Conservation (phyloP, 2,329 filamentous ascomycete species). For the Aureobasidium sp. region DNA sequence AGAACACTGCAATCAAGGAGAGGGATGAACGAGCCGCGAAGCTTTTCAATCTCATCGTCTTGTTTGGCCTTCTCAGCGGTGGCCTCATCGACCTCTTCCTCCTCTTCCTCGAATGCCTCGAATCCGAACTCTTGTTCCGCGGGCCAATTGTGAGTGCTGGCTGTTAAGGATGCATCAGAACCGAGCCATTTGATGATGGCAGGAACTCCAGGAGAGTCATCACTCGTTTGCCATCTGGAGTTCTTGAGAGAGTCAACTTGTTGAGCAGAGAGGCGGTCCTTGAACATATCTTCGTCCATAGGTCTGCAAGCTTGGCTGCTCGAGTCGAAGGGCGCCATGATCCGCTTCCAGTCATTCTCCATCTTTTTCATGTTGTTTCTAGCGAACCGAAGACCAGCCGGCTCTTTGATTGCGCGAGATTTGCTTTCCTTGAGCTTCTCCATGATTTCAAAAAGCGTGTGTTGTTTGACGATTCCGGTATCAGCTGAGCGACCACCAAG, state of each 20-base stretch:
- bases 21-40: slow-evolving; percentile 35
- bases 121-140: slow-evolving; percentile 31
- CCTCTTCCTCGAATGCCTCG: slow-evolving; percentile 55
- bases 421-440: background rate
- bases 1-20: slow-evolving; percentile 2
- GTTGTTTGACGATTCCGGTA: slow-evolving; percentile 52
- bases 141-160: background rate
- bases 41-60: slow-evolving; percentile 47
- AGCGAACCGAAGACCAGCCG: background rate
- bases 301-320: background rate
- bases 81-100: slow-evolving; percentile 54
- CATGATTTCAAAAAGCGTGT: slow-evolving; percentile 59
- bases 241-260: slow-evolving; percentile 3
- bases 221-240: background rate
- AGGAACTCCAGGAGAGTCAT: background rate
- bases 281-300: background rate
- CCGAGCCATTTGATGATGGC: slow-evolving; percentile 11
- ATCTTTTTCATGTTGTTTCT: background rate
- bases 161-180: background rate
- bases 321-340: background rate
- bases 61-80: slow-evolving; percentile 50
- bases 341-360: slow-evolving; percentile 3
- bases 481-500: slow-evolving; percentile 66
- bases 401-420: background rate
- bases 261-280: background rate